Evolutionary conservation across 768 basidiomycete species (phyloP).

Genomic region (Lactarius sp.): DNA sequence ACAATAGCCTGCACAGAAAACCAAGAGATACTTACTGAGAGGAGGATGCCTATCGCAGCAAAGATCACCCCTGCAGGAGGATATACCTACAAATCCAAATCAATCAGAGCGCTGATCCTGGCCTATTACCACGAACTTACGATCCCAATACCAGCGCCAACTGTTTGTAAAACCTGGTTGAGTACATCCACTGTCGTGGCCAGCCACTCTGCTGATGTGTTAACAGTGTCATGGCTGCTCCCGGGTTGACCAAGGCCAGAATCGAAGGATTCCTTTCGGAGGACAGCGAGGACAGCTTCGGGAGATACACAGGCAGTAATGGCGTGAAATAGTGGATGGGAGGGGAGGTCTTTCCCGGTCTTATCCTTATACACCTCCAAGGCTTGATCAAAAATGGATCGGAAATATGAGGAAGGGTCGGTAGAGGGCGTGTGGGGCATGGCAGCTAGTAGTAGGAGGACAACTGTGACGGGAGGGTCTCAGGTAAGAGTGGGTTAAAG

Average conservation of each 20-base stretch:
- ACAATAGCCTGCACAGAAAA: not conserved
- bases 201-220: not conserved
- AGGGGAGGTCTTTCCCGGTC: not conserved
- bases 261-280: too few relatives aligned
- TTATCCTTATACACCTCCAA: too few relatives aligned
- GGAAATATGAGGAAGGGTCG: too few relatives aligned
- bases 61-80: not conserved
- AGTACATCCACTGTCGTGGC: not conserved
- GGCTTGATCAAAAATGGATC: too few relatives aligned
- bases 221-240: not conserved
- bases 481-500: too few relatives aligned
- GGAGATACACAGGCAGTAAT: not conserved
- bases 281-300: too few relatives aligned
- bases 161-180: not conserved
- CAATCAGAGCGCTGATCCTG: not conserved
- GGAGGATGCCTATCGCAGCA: not conserved
- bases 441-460: too few relatives aligned
- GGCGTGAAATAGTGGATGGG: not conserved
- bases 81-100: too few relatives aligned
- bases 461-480: too few relatives aligned
- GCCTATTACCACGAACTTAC: not conserved
- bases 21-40: not conserved
- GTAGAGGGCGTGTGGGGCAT: not conserved
- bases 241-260: not conserved
- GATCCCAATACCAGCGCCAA: not conserved